phyloP scores from a whole-genome alignment of 768 basidiomycete species.

The Xerocomus brunneocitrinus region DNA sequence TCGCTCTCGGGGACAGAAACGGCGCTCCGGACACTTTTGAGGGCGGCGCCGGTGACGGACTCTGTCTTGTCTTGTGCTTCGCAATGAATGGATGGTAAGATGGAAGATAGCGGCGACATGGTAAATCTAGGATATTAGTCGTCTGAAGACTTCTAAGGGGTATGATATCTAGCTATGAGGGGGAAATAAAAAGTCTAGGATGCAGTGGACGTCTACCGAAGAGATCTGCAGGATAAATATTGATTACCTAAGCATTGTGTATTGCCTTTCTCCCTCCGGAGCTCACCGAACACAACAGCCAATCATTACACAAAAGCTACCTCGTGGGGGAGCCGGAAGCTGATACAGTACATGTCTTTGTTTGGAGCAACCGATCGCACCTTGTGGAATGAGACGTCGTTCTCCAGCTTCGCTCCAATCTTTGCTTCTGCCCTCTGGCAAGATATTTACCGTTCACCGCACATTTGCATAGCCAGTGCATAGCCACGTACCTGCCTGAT shows the following conservation, averaged over 20 bases:
- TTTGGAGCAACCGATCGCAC: slow-evolving; percentile 93
- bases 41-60: slow-evolving; percentile 47
- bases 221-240: slow-evolving; percentile 23
- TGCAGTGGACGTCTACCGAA: slow-evolving; percentile 11
- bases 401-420: slow-evolving; percentile 51
- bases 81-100: slow-evolving; percentile 50
- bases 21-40: slow-evolving; percentile 63
- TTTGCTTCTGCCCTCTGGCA: slow-evolving; percentile 65
- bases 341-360: slow-evolving; percentile 98
- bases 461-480: slow-evolving; percentile 1
- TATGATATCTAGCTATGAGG: slow-evolving; percentile 24
- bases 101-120: slow-evolving; percentile 38
- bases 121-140: slow-evolving; percentile 24
- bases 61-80: slow-evolving; percentile 39
- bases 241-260: slow-evolving; percentile 31
- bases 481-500: slow-evolving; percentile 65
- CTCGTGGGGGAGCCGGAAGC: slow-evolving; percentile 64
- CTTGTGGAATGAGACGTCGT: slow-evolving; percentile 55
- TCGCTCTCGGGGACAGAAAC: slow-evolving; percentile 76
- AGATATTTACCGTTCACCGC: slow-evolving; percentile 16
- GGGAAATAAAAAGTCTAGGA: slow-evolving; percentile 12
- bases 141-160: slow-evolving; percentile 32
- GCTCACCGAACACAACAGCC: too few species aligned
- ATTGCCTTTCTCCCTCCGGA: slow-evolving; percentile 28
- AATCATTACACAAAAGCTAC: slow-evolving; percentile 33